phyloP scores from a whole-genome alignment of 2,329 filamentous ascomycete species.

The Penicillium glabrum region DNA sequence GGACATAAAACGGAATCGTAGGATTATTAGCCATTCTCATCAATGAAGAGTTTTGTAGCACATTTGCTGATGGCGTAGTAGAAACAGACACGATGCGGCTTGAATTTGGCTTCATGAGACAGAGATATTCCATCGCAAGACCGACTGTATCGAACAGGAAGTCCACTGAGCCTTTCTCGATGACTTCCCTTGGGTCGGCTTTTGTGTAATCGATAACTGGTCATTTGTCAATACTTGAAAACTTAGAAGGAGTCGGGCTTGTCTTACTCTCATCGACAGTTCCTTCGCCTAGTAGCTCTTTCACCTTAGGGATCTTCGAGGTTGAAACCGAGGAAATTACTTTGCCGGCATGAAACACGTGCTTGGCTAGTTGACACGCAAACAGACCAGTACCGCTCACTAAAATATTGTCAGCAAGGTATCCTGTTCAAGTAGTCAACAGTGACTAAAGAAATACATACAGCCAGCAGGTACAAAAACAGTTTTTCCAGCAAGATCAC shows the following conservation, averaged over 20 bases:
- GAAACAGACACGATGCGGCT: slow-evolving; percentile 39
- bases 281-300: slow-evolving; percentile 42
- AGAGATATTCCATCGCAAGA: slow-evolving; percentile 41
- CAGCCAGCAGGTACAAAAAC: slow-evolving; percentile 53
- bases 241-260: background rate
- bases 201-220: slow-evolving; percentile 53
- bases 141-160: slow-evolving; percentile 53
- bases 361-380: slow-evolving; percentile 53
- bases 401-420: slow-evolving; percentile 6
- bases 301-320: slow-evolving; percentile 49
- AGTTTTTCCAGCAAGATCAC: slow-evolving; percentile 52
- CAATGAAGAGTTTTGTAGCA: slow-evolving; percentile 33
- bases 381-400: slow-evolving; percentile 51
- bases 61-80: slow-evolving; percentile 36
- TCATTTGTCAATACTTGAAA: background rate
- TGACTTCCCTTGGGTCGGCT: slow-evolving; percentile 36
- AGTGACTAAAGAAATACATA: slow-evolving; percentile 10
- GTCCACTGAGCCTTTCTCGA: slow-evolving; percentile 49
- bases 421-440: background rate
- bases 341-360: slow-evolving; percentile 48
- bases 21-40: slow-evolving; percentile 27
- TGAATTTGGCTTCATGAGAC: slow-evolving; percentile 42
- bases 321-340: slow-evolving; percentile 57
- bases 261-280: slow-evolving; percentile 46
- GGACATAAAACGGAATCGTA: slow-evolving; percentile 23